Base-by-base conservation (phyloP, 768 basidiomycete genomes). In the Termitomyces sp. region DNA sequence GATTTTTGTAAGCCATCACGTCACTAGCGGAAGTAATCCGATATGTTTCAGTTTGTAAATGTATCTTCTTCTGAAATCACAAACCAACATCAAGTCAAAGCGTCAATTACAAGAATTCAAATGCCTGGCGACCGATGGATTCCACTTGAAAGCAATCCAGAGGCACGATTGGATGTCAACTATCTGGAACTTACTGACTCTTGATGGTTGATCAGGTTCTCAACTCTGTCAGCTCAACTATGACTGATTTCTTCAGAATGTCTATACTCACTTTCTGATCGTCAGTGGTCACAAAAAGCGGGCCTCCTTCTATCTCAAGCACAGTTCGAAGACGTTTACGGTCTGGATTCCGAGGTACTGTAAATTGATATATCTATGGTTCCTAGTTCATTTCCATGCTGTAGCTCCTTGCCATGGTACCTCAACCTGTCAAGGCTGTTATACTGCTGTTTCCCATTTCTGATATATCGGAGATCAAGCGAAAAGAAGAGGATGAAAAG, bases 401-500 rank as follows among this genome's bases (percentile, higher is more conserved):
- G 42, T 53, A 97, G 83, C 79, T 94, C 35, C 82, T 96, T 2
- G 72, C 58, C 0, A 77, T 91, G 66, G 86, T 95, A 0, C 77
- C 88, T 0, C 69, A 78, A 61, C 93, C 90, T 0, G 88, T 88
- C 33, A 88, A 88, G 66, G 95, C 95, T 0, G 82, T 97, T 9
- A 74, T 96, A 7, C 75, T 98, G 6, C 79, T 97, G 24, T 98
- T 96, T 72, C 95, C 95, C 4, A 78, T 84, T 54, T 70, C 79
- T 0, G 80, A 81, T 1, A 70, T 69, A 18, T 70, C 83, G 12
- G 80, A 82, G n/a, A 67, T 59, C 4, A 79, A 75, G 44, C 75
- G 85, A 44, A 75, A 75, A 43, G 73, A 75, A 46, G 90, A 93
- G 60, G 92, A 94, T 61, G 72, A 71, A 44, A 68, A 70, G 62